Conservation (phyloP, 2,329 filamentous ascomycete genomes). For the Nothophaeocryptopus gaeumannii region DNA sequence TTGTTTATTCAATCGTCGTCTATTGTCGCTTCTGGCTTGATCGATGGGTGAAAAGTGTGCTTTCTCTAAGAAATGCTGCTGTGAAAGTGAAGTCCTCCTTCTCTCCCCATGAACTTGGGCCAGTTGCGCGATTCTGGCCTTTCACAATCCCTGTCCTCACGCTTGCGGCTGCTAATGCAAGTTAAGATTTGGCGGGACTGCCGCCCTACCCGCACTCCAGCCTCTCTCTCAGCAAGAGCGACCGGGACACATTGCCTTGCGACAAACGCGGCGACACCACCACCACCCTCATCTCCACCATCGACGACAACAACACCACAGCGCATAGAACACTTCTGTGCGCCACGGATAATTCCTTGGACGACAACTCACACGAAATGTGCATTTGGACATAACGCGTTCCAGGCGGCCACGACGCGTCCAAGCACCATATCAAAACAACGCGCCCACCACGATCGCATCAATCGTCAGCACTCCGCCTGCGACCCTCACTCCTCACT, state of each 20-base stretch:
- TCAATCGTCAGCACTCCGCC: constrained; percentile 7
- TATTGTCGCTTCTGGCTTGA: too few species aligned
- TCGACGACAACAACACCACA: constrained; percentile 1
- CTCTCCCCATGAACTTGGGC: too few species aligned
- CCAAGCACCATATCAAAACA: constrained; percentile 16
- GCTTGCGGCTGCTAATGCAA: too few species aligned
- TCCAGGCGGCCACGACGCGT: constrained; percentile 10
- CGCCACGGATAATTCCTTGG: background rate
- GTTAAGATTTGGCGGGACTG: too few species aligned
- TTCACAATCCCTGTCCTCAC: too few species aligned
- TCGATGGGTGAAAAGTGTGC: too few species aligned
- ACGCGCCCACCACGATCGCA: constrained; percentile 22
- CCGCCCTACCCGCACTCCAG: too few species aligned
- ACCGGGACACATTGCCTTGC: too few species aligned
- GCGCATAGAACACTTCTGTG: background rate
- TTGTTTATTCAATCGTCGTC: background rate
- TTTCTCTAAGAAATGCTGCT: too few species aligned
- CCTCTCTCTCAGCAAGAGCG: too few species aligned
- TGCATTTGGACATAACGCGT: constrained; percentile 7
- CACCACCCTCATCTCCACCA: constrained; percentile 3
- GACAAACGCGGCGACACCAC: background rate
- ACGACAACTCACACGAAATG: constrained; percentile 9
- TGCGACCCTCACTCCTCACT: background rate
- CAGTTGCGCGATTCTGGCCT: too few species aligned
- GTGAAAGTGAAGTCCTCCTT: too few species aligned